Percentiles rank a stretch among this genome's conserved stretches.
Evolutionary conservation across 257 asterid genomes (phyloP).

Genomic region (Solanum etuberosum): DNA sequence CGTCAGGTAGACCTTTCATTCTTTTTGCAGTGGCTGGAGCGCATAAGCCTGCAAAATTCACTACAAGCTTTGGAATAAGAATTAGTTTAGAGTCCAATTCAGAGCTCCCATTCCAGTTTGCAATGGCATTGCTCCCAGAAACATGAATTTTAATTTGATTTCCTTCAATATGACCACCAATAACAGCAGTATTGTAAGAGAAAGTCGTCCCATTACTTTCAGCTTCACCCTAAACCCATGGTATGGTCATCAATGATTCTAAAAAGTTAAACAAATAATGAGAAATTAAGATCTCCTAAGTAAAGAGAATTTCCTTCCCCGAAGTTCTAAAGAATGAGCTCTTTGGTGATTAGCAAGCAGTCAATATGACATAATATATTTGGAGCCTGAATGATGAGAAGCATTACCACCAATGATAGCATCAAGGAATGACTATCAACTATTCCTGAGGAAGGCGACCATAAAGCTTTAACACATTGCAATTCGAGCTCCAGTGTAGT

Average conservation of each 20-base stretch:
- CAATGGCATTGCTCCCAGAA: conserved; percentile 40
- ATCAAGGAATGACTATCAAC: conserved; percentile 60
- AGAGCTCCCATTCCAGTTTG: conserved; percentile 24
- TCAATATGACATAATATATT: neutral
- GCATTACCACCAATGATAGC: conserved; percentile 63
- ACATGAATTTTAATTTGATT: conserved; percentile 38
- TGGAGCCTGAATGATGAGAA: neutral
- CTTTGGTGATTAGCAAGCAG: neutral
- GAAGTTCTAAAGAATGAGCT: neutral
- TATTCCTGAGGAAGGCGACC: conserved; percentile 68
- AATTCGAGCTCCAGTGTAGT: conserved; percentile 52
- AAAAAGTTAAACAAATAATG: conserved; percentile 2
- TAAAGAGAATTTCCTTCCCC: neutral
- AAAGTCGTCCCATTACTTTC: conserved; percentile 59
- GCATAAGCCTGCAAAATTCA: conserved; percentile 69
- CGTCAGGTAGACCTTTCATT: conserved; percentile 26
- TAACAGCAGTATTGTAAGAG: conserved; percentile 52
- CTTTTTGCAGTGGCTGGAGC: conserved; percentile 51
- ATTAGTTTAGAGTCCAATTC: conserved; percentile 43
- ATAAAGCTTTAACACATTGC: conserved; percentile 55
- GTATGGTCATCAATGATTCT: conserved; percentile 25
- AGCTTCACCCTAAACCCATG: conserved; percentile 72
- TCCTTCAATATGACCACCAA: conserved; percentile 46
- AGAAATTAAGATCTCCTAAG: neutral
- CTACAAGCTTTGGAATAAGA: conserved; percentile 54